Evolutionary conservation across 257 asterid species (phyloP).

Genomic region (Primulina huaijiensis): DNA sequence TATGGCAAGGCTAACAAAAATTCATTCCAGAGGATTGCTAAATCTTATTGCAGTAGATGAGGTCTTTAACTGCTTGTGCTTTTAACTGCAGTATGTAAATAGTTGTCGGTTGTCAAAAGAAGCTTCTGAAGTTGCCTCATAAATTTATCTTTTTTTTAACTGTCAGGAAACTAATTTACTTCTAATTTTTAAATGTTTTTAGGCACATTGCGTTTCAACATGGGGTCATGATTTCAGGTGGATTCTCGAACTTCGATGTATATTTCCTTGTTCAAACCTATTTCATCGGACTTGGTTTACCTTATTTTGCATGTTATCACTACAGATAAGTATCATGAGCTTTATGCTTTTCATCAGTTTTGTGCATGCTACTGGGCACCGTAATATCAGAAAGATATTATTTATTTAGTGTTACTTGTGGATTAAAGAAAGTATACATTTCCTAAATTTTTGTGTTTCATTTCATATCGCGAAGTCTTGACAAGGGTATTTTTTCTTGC

Average conservation of each 20-base stretch:
- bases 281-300: constrained; percentile 19
- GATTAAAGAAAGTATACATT: background rate
- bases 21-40: constrained; percentile 77
- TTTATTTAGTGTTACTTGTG: too few species aligned
- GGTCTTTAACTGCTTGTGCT: constrained; percentile 41
- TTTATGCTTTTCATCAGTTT: background rate
- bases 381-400: background rate
- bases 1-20: constrained; percentile 64
- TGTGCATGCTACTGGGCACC: background rate
- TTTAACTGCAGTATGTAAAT: constrained; percentile 3
- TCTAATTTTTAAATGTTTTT: constrained; percentile 29
- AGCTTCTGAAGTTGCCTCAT: constrained; percentile 26
- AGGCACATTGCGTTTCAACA: constrained; percentile 96
- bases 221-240: constrained; percentile 99
- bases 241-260: constrained; percentile 28
- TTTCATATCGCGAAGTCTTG: background rate
- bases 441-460: background rate
- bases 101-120: constrained; percentile 21
- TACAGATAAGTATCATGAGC: background rate
- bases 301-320: background rate
- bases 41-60: constrained; percentile 88
- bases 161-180: constrained; percentile 20
- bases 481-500: constrained; percentile 3
- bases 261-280: constrained; percentile 12
- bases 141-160: constrained; percentile 2